Evolutionary conservation across 352 stramenopile species (phyloP).

Genomic region (Globisporangium heterothallicum): DNA sequence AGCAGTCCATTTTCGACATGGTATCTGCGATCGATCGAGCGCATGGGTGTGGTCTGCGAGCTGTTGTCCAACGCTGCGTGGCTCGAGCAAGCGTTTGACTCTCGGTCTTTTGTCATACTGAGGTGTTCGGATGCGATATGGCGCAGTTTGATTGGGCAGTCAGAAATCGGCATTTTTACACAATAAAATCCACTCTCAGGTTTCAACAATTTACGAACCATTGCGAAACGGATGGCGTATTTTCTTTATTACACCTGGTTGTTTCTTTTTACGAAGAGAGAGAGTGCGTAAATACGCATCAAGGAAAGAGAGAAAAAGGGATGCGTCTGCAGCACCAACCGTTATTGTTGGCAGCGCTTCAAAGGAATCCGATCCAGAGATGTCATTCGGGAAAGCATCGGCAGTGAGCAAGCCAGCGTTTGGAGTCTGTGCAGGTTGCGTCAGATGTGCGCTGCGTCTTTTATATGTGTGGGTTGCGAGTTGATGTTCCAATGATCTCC

Average conservation of each 20-base stretch:
- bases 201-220: too few relatives aligned
- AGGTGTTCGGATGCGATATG: not conserved
- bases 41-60: too few relatives aligned
- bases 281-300: slow-evolving; percentile 3
- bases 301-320: too few relatives aligned
- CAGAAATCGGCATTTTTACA: too few relatives aligned
- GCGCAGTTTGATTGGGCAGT: not conserved
- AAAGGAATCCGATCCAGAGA: not conserved
- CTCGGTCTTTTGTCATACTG: too few relatives aligned
- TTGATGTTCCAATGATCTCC: slow-evolving; percentile 71
- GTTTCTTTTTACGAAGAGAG: slow-evolving; percentile 5
- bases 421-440: not conserved
- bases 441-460: slow-evolving; percentile 2
- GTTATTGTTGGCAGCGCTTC: not conserved
- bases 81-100: too few relatives aligned
- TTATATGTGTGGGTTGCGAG: not conserved
- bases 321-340: not conserved
- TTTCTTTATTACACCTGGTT: not conserved
- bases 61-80: too few relatives aligned
- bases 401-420: not conserved
- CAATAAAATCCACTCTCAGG: too few relatives aligned
- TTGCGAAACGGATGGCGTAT: not conserved
- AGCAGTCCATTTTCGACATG: too few relatives aligned
- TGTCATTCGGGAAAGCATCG: slow-evolving; percentile 12
- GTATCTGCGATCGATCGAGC: too few relatives aligned